Conservation (phyloP, 306 rosid species). For the Fragaria vesca region DNA sequence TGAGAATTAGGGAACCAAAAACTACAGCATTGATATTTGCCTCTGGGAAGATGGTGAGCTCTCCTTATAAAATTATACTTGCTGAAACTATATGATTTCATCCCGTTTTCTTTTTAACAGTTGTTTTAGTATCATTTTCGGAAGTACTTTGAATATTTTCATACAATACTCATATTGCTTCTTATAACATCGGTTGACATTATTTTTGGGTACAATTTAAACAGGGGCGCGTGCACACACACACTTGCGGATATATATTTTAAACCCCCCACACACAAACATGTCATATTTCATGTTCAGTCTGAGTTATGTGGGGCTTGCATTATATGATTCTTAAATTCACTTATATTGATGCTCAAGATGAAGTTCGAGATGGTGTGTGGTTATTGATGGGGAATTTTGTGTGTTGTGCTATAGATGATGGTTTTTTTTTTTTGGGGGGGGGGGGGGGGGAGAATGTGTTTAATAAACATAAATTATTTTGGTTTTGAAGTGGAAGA, state of each 20-base stretch:
- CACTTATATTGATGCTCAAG: not conserved
- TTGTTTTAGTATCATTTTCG: not conserved
- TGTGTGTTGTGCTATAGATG: not conserved
- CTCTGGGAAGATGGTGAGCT: constrained; percentile 66
- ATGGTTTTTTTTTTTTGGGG: not conserved
- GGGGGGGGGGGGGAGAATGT: not conserved
- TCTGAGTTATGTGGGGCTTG: not conserved
- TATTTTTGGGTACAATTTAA: too few relatives aligned
- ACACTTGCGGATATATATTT: not conserved
- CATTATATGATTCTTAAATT: not conserved
- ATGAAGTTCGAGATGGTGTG: not conserved
- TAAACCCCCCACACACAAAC: not conserved
- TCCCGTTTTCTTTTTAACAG: not conserved
- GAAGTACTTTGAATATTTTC: not conserved
- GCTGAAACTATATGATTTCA: constrained; percentile 5
- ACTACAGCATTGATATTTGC: constrained; percentile 74
- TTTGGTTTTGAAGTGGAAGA: not conserved
- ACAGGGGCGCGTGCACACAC: too few relatives aligned
- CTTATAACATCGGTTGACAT: not conserved
- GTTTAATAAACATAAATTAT: not conserved
- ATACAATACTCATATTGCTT: not conserved
- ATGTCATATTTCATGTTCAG: not conserved
- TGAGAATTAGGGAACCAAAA: constrained; percentile 73
- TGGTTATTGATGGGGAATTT: not conserved
- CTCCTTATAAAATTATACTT: not conserved